Evolutionary conservation across 2,329 filamentous ascomycete species (phyloP), one percentile per base, ranked within the genome.

Genomic region (Claviceps monticola): DNA sequence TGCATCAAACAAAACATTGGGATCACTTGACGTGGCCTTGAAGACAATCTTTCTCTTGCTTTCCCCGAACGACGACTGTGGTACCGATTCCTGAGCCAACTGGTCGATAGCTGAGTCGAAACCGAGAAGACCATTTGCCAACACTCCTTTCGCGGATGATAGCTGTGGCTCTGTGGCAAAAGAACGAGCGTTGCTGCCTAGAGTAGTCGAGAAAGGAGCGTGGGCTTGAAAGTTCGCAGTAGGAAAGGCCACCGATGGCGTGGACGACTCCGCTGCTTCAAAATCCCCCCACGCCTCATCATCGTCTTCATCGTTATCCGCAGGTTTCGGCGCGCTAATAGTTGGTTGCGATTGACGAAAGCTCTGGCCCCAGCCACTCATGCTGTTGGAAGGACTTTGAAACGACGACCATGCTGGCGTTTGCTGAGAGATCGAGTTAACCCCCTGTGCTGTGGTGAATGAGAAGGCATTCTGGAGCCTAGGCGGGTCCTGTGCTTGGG

Each of bases 281-380:
- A 86, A 86, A 51, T 84, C 82, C 0, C 82, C 82, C 76, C 82
- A 85, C 29, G 73, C 78, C 59, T 83, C 80, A 51, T 83, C 80
- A 7, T 81, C 76, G 3, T 76, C 44, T 3, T 46, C 44, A 9
- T 46, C 78, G 50, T 82, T 79, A 6, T 76, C 77, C 39, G 45
- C 21, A 55, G 34, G 56, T 41, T 23, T 47, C 23, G 38, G 48
- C 49, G 11, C 48, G 7, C 19, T 14, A 16, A 34, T 38, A 4
- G 52, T 16, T 23, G 51, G 49, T 41, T 42, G 52, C 16, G 49
- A 48, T 16, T 46, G 42, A 21, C 26, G 41, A 7, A 21, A 13
- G 34, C 5, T 17, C 13, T 44, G 39, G 43, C 53, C 48, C 61
- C 60, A 64, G 26, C 51, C 47, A 46, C 50, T 55, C 46, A 58